phyloP scores from a whole-genome alignment of 352 stramenopile species.

The Phytophthora constricta region DNA sequence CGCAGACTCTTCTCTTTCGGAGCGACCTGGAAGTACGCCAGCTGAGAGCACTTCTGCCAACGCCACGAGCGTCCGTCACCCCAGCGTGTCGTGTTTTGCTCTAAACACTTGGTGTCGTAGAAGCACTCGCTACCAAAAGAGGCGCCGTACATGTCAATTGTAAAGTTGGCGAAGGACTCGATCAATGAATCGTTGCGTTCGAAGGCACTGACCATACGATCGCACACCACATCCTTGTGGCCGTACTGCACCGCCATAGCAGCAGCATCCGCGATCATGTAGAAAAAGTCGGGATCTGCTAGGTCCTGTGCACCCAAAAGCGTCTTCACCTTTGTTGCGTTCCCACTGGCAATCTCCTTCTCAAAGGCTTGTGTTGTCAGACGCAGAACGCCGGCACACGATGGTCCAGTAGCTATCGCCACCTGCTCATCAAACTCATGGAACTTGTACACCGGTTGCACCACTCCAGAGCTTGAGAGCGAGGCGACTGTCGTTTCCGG shows the following conservation, averaged over 20 bases:
- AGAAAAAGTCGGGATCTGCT: conserved; percentile 85
- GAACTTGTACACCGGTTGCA: conserved; percentile 84
- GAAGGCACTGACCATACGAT: conserved; percentile 56
- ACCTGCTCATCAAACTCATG: conserved; percentile 86
- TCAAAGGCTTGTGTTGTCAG: conserved; percentile 75
- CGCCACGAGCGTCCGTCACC: conserved; percentile 84
- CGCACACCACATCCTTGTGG: conserved; percentile 82
- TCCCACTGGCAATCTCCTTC: conserved; percentile 52
- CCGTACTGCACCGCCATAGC: conserved; percentile 91
- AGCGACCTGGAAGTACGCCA: conserved; percentile 89
- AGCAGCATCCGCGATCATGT: conserved; percentile 89
- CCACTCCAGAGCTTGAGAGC: conserved; percentile 80
- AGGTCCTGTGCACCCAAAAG: conserved; percentile 69
- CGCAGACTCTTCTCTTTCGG: conserved; percentile 66
- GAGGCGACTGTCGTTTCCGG: conserved; percentile 77
- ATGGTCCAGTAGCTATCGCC: conserved; percentile 55
- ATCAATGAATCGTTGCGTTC: conserved; percentile 60
- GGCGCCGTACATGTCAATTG: conserved; percentile 76
- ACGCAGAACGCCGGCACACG: conserved; percentile 71
- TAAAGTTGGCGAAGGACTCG: conserved; percentile 83
- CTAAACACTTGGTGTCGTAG: conserved; percentile 82
- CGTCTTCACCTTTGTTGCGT: conserved; percentile 62
- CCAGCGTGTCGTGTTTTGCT: conserved; percentile 58
- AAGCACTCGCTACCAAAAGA: conserved; percentile 84
- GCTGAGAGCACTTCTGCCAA: conserved; percentile 88